Evolutionary conservation across 345 rosid species (phyloP), one percentile per base, ranked within the genome.

Genomic region (Eucalyptus victrix): DNA sequence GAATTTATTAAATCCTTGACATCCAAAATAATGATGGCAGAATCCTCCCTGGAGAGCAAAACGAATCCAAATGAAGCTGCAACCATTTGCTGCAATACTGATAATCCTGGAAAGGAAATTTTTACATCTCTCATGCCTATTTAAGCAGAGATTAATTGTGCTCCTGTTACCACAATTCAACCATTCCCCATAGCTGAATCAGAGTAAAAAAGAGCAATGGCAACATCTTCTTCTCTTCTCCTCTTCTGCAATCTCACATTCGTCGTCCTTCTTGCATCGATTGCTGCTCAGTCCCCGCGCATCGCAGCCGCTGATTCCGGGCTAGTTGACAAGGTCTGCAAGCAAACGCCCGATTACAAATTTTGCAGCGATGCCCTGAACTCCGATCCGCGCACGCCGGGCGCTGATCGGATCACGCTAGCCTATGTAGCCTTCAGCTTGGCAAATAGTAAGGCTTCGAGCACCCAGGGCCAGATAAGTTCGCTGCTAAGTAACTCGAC

Each of bases 301-400:
- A 53, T 53, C 2, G 26, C 11, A 4, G 58, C 58, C 12, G 32
- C 67, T 30, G 83, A 32, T n/a, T 15, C 53, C 1, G 69, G 30
- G 83, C 86, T 91, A 3, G 89, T 91, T 3, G 80, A 88, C 54
- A 44, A 83, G 86, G 92, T 92, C 47, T 93, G 93, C 91, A 47
- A 54, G 37, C 65, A 80, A 19, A 89, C 92, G 13, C 86, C 92
- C 7, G 76, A 89, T 90, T 86, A 87, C 89, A 40, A n/a, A 26
- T 90, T 86, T 90, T 93, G 92, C 40, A 18, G 67, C 32, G 3
- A 81, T 4, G 80, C 91, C 28, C 91, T 91, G 21, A 51, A 47
- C 49, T 87, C 90, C 6, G 93, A 92, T 65, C 87, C 87, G 6
- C 88, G 89, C 26, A 86, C 92, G 4, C 42, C 90, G 0, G 86